Base-by-base conservation (phyloP, 2,329 filamentous ascomycete genomes). In the Penicillium sp. region DNA sequence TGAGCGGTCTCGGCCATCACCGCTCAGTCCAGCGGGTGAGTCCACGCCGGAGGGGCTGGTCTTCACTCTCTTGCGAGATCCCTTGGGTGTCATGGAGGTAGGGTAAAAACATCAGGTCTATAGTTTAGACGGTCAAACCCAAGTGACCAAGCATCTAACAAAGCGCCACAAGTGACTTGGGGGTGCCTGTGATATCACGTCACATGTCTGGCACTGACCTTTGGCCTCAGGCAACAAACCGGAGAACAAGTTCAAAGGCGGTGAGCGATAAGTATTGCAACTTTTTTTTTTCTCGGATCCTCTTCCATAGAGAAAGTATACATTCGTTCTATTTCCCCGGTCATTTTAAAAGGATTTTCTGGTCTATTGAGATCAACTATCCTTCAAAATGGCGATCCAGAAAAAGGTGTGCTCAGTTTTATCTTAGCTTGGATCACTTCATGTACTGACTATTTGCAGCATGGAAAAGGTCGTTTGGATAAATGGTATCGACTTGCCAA, bases 401-500 rank as follows among this genome's bases (percentile, higher is more conserved):
- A 97, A 97, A 84, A 97, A 97, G 79, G 83, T 82, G 65, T 53
- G 71, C 41, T 57, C 58, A 50, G 48, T 63, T 33, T 57, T 44
- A 48, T 54, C 50, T 21, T 34, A 45, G 5, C 31, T 41, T 44
- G 53, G 40, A 8, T 48, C 38, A 33, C 25, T 45, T 13, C 48
- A 45, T 39, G 38, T 72, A 71, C 68, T 78, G 55, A 75, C 63
- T 45, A 21, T 56, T 53, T 59, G 55, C 65, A 84, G 84, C 90
- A 96, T 80, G 93, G 92, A 79, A 97, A 97, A 81, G 93, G 93
- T 77, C 92, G 93, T 85, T 83, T 97, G 70, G 94, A 99, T 78
- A 97, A 97, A 78, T 97, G 92, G 91, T 99, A 97, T 79, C 93
- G 92, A 74, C 87, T 97, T 70, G 94, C 94, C 60, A 99, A 99